Conservation (phyloP, 2,329 filamentous ascomycete genomes). For the Didymella keratinophila region DNA sequence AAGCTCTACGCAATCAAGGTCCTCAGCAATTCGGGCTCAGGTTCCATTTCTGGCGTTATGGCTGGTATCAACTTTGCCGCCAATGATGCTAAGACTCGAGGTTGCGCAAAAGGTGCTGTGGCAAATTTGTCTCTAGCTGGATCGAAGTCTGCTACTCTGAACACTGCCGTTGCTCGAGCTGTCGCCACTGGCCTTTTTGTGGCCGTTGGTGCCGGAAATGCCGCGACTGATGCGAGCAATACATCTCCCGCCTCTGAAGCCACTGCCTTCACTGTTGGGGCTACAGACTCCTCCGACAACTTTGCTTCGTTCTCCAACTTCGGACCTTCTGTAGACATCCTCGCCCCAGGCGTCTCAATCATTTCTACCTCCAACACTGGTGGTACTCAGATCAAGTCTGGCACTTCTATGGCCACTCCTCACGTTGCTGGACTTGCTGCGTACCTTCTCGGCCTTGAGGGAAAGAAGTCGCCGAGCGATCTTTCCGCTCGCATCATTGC, state of each 20-base stretch:
- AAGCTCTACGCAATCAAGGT: not conserved
- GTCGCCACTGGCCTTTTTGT: not conserved
- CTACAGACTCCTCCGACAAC: not conserved
- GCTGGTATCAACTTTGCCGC: not conserved
- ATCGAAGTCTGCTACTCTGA: not conserved
- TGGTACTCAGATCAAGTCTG: not conserved
- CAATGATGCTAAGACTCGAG: not conserved
- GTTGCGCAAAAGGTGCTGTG: not conserved
- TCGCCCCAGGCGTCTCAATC: not conserved
- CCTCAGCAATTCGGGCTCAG: not conserved
- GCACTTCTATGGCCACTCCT: not conserved
- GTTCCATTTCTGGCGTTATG: not conserved
- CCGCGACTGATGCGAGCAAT: not conserved
- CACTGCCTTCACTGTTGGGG: not conserved
- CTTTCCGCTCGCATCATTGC: not conserved
- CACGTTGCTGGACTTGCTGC: not conserved
- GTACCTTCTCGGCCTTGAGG: not conserved
- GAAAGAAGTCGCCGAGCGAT: not conserved
- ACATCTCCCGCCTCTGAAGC: not conserved
- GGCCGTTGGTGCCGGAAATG: not conserved
- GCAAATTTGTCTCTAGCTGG: not conserved
- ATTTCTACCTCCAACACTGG: not conserved
- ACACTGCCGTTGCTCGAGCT: not conserved
- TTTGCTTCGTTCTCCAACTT: not conserved
- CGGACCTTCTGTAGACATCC: not conserved